Base-by-base conservation (phyloP, 495 filamentous ascomycete species). In the Clohesyomyces aquaticus region DNA sequence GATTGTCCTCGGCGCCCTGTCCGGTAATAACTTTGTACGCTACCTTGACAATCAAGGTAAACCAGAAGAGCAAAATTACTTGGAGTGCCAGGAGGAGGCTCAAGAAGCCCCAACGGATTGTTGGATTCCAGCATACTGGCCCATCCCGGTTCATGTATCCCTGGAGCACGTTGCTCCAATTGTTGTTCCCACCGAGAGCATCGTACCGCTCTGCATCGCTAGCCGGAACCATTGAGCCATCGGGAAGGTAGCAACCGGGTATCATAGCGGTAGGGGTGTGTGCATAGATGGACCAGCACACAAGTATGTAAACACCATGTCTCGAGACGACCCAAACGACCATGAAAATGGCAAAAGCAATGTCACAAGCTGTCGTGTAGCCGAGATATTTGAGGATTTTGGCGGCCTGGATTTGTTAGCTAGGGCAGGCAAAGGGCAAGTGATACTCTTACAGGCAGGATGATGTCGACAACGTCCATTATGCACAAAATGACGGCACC, bases 371-470 rank as follows among this genome's bases (percentile, higher is more conserved):
- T 11, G 74, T 85, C 52, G 86, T 82, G 76, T 79, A 90, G 55
- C 87, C 85, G 16, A 94, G 74, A 73, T 98, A 98, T 75, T 95
- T 96, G 63, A 98, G 84, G 62, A 94, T 88, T 75, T 98, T 98
- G 46, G 94, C 94, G n/a, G 86, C 72, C 93, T 98, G 59, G 54
- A 23, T 14, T 61, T 63, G 26, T 73, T 32, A 71, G 69, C 49
- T 55, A 16, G 26, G 27, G 6, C 26, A 18, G 11, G 4, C 18
- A 21, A 16, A 10, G 28, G 12, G 16, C n/a, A 43, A 53, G 25
- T 21, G 18, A 56, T 47, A 68, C 28, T 28, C 90, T 73, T 78
- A 98, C 93, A 27, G 93, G 88, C 46, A 98, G 78, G 45, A 96
- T 77, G 55, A 95, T 79, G 71, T 98, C 94, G 8, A 96, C 90